Evolutionary conservation across 345 rosid genomes (phyloP).

Genomic region (Firmiana major): DNA sequence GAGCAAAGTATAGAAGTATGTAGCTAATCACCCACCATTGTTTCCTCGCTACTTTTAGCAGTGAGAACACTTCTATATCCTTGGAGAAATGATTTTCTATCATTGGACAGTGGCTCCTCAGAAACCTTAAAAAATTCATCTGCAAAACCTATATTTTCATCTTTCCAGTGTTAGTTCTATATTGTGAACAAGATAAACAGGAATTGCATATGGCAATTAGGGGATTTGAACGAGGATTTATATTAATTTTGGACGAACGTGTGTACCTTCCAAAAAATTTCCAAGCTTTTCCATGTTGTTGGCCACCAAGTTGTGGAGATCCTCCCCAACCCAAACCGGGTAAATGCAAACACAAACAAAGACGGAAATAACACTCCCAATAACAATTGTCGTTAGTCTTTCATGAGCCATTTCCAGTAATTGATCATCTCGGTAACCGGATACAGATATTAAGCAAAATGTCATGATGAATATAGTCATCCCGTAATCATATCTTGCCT

Average conservation of each 20-base stretch:
- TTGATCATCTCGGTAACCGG: slow-evolving; percentile 24
- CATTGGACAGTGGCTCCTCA: background rate
- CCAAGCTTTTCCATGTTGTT: slow-evolving; percentile 28
- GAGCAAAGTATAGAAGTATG: too few relatives aligned
- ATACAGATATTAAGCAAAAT: slow-evolving; percentile 31
- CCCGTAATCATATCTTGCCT: slow-evolving; percentile 48
- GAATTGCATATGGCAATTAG: too few relatives aligned
- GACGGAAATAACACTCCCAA: slow-evolving; percentile 24
- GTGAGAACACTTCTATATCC: slow-evolving; percentile 30
- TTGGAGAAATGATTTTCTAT: slow-evolving; percentile 7
- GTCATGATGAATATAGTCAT: slow-evolving; percentile 38
- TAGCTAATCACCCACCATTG: slow-evolving; percentile 21
- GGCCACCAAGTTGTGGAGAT: slow-evolving; percentile 23
- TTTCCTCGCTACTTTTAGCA: slow-evolving; percentile 36
- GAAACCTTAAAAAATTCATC: slow-evolving; percentile 6
- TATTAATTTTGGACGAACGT: too few relatives aligned
- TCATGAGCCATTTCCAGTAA: slow-evolving; percentile 16
- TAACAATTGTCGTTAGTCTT: slow-evolving; percentile 26
- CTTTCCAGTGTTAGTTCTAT: too few relatives aligned
- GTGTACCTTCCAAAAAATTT: slow-evolving; percentile 23
- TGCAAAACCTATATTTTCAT: slow-evolving; percentile 21
- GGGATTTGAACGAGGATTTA: too few relatives aligned
- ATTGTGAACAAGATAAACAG: too few relatives aligned
- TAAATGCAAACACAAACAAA: slow-evolving; percentile 2
- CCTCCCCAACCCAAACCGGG: slow-evolving; percentile 29